phyloP scores from a whole-genome alignment of 2,329 filamentous ascomycete species.

The Sphaerostilbella broomeana region DNA sequence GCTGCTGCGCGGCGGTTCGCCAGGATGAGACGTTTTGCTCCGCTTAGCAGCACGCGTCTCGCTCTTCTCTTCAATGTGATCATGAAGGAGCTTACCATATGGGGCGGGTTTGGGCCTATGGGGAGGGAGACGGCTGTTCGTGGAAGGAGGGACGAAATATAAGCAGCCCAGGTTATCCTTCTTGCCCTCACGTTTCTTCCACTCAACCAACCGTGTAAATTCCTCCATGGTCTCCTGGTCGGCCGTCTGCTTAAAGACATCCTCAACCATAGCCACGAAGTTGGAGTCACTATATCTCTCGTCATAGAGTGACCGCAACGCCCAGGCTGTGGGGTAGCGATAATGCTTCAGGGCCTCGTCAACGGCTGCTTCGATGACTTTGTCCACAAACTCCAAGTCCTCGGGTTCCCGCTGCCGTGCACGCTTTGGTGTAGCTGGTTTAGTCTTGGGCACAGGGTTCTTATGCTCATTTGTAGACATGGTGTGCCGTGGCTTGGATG shows the following conservation, averaged over 20 bases:
- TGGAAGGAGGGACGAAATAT: constrained; percentile 47
- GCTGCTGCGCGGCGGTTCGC: constrained; percentile 5
- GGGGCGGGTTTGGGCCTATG: constrained; percentile 43
- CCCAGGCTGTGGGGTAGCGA: constrained; percentile 57
- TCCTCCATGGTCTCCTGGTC: constrained; percentile 43
- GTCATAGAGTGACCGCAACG: constrained; percentile 54
- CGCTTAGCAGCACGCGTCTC: constrained; percentile 31
- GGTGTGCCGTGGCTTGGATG: constrained; percentile 22
- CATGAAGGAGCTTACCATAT: constrained; percentile 37
- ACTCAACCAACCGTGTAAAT: constrained; percentile 44
- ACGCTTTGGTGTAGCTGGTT: constrained; percentile 15
- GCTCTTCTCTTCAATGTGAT: constrained; percentile 17
- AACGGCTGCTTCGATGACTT: constrained; percentile 51
- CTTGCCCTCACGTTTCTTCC: constrained; percentile 52
- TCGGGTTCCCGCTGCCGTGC: constrained; percentile 19
- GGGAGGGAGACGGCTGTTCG: constrained; percentile 35
- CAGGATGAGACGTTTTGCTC: constrained; percentile 27
- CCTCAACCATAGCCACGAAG: constrained; percentile 52
- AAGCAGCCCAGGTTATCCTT: constrained; percentile 45
- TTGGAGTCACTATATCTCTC: constrained; percentile 44
- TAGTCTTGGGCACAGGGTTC: constrained; percentile 10
- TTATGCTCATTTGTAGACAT: constrained; percentile 7
- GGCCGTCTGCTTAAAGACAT: constrained; percentile 52
- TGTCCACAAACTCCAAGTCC: constrained; percentile 42
- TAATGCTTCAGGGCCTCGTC: constrained; percentile 50